Percentiles rank a stretch among this genome's conserved stretches.
Evolutionary conservation across 2,329 filamentous ascomycete species (phyloP).

Genomic region (Chrysosporium keratinophilum): DNA sequence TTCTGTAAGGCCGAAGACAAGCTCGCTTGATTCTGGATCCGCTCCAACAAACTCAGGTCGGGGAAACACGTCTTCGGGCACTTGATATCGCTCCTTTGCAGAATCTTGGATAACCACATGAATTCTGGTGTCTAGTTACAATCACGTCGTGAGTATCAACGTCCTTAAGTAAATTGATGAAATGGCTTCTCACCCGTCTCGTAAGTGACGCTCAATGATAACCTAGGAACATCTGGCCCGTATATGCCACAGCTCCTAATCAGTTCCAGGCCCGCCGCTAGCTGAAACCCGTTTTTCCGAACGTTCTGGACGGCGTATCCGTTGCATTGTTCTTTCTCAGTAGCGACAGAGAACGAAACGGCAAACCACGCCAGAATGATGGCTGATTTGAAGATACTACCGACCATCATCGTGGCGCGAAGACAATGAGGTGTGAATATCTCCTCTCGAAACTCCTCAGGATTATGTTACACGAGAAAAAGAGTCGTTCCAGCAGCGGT

Average conservation of each 20-base stretch:
- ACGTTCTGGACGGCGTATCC: not conserved
- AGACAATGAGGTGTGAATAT: too few species aligned
- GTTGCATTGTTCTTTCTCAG: not conserved
- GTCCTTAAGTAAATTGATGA: too few species aligned
- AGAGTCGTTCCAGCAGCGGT: too few species aligned
- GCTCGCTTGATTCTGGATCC: not conserved
- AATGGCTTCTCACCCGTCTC: not conserved
- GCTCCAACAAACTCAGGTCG: not conserved
- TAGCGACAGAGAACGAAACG: not conserved
- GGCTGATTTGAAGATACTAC: too few species aligned
- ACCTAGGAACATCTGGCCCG: not conserved
- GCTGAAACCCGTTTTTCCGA: not conserved
- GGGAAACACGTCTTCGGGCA: not conserved
- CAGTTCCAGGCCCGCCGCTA: not conserved
- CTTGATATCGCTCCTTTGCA: not conserved
- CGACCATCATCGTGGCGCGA: too few species aligned
- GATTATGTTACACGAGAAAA: too few species aligned
- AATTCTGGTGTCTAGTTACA: not conserved
- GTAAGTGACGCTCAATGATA: not conserved
- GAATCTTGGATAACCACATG: not conserved
- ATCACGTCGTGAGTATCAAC: not conserved
- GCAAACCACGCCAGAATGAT: not conserved
- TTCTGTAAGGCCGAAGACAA: conserved; percentile 21
- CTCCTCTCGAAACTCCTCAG: too few species aligned
- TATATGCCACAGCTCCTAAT: not conserved